A percentile compares a stretch with the other conserved stretches of the same genome.
Conservation (phyloP, 2,329 filamentous ascomycete genomes). For the Ceratocystis diversiconidia region DNA sequence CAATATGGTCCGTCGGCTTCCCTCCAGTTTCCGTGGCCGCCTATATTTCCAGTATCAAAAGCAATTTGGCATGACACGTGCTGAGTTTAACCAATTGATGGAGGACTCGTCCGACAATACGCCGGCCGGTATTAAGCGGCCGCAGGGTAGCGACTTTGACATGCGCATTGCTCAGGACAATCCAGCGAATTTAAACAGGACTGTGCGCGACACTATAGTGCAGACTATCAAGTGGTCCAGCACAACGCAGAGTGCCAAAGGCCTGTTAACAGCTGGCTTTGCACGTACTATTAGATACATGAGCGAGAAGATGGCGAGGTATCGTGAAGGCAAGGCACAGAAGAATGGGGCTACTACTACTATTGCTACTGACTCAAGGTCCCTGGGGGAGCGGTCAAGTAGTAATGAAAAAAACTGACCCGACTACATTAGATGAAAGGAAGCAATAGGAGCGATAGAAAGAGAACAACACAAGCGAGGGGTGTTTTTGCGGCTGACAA, state of each 20-base stretch:
- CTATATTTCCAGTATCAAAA: constrained; percentile 92
- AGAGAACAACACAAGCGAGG: not conserved
- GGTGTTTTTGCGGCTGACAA: not conserved
- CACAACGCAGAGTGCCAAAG: constrained; percentile 74
- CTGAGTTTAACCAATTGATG: constrained; percentile 76
- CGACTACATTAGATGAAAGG: not conserved
- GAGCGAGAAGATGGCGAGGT: constrained; percentile 65
- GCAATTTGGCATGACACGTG: constrained; percentile 71
- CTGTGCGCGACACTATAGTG: constrained; percentile 63
- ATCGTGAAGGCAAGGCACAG: constrained; percentile 31
- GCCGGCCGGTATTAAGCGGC: constrained; percentile 51
- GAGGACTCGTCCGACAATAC: constrained; percentile 59
- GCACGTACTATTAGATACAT: constrained; percentile 59
- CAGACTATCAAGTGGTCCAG: constrained; percentile 89
- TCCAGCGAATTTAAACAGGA: constrained; percentile 48
- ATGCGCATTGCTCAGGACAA: constrained; percentile 63
- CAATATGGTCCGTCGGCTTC: constrained; percentile 91
- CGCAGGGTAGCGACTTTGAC: constrained; percentile 75
- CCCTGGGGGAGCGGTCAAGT: not conserved
- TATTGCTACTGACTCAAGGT: not conserved
- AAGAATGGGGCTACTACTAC: constrained; percentile 17
- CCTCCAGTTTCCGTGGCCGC: constrained; percentile 71
- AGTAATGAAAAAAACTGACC: not conserved
- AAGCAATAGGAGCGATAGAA: not conserved
- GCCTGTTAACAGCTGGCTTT: constrained; percentile 63